Evolutionary conservation across 176 grass and related monocot genomes (phyloP).

Genomic region (Rhynchospora breviuscula): DNA sequence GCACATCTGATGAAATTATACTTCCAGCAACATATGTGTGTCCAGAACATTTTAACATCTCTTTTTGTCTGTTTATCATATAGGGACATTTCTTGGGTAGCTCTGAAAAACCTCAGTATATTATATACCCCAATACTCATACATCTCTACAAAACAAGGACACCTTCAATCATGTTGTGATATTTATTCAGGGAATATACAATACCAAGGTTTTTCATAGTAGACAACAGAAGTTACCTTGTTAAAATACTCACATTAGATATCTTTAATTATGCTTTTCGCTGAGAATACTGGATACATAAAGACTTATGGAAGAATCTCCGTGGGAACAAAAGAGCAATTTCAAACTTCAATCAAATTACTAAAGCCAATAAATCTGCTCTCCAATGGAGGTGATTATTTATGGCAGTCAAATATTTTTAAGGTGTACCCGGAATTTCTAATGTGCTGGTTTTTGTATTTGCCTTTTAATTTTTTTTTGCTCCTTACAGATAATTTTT

Average conservation of each 20-base stretch:
- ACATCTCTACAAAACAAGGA: neutral
- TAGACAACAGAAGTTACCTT: neutral
- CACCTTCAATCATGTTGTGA: neutral
- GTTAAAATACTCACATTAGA: neutral
- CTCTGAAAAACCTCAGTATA: conserved; percentile 1
- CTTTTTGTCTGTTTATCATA: neutral
- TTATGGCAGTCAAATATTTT: conserved; percentile 85
- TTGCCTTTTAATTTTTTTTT: neutral
- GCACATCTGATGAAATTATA: too few relatives aligned
- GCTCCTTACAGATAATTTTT: neutral
- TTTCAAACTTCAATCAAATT: neutral
- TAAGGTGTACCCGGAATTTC: conserved; percentile 21
- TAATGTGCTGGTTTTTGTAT: neutral
- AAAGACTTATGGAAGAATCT: neutral
- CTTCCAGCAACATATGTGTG: neutral
- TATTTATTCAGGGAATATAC: neutral
- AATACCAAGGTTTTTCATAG: neutral
- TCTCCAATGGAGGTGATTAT: conserved; percentile 79
- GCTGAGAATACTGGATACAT: neutral
- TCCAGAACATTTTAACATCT: neutral
- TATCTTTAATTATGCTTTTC: neutral
- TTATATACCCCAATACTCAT: neutral
- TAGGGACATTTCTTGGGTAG: neutral
- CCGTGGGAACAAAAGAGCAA: neutral
- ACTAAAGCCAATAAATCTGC: neutral